Base-by-base conservation (phyloP, 352 stramenopile species). In the Pythium plurisporium region DNA sequence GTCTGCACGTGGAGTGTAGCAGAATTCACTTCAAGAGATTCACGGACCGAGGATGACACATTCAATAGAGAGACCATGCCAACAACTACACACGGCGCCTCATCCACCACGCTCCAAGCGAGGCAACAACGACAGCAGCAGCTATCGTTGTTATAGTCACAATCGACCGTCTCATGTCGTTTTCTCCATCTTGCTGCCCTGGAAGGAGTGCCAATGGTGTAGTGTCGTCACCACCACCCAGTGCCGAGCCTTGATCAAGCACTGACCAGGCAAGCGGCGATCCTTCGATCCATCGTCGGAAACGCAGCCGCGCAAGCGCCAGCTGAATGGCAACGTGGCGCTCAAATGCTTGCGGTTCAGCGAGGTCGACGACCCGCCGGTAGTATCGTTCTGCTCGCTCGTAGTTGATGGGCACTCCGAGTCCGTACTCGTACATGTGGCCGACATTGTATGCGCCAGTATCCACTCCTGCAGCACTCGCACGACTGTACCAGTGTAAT, bases 401-500 rank as follows among this genome's bases (percentile, higher is more conserved):
- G 12, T 80, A 50, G 38, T 89, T 87, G 14, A 65, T 48, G 5
- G 57, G 23, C 14, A 91, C 64, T 14, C 76, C 73, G 22, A 84
- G 59, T 7, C 80, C 80, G 27, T 79, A 74, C 45, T 93, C 82
- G 47, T 89, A 72, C 69, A 93, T 89, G 53, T 82, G 69, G 4
- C 80, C 82, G 15, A 88, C 80, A 56, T 86, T 91, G 37, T 87
- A 93, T 3, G 82, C 82, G 10, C 80, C 82, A 8, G 65, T 65
- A 22, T 65, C 68, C 11, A 82, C 67, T 10, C 79, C 82, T 37
- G 74, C 68, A n/a, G 75, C 72, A 36, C 82, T 91, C 30, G 79
- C 82, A 4, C 79, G 71, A 34, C 69, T 90, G 61, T 93, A 91
- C 79, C 78, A 91, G 34, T 64, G 55, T 40, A 91, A 45, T 3